Evolutionary conservation across 2,329 filamentous ascomycete genomes (phyloP), one percentile per base, ranked within the genome.

Genomic region (Bipolaris zeicola): DNA sequence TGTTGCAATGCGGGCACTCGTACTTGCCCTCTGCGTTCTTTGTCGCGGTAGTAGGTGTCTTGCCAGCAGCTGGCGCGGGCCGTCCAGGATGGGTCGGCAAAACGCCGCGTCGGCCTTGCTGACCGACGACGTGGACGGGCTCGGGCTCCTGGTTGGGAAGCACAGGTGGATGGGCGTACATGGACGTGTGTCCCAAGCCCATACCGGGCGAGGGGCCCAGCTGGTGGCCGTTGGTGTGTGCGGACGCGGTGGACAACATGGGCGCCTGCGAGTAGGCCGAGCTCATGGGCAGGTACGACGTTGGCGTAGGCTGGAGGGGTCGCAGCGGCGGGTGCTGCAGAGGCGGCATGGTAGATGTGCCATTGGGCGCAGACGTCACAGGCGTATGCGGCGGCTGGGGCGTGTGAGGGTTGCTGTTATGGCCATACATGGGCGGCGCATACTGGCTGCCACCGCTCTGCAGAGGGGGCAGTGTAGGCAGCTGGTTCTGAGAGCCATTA

Each of bases 11-110:
- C 70, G 92, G 92, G 80, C 95, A 99, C 58, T 95, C 94, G 74
- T 96, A 99, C 81, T 98, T 98, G 73, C 95, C 95, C 76, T 98
- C 94, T 7, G 92, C 92, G 77, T 98, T 94, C 82, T 98, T 97
- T 67, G 91, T 89, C 14, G 93, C 92, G 62, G 96, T 95, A 61
- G 91, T 87, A 58, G 90, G 89, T 70, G 85, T 91, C 83, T 96
- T 96, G 41, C 91, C 89, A 18, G 86, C 84, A 31, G 90, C 87
- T 24, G 92, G 91, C 51, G 91, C 87, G 53, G 92, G 90, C 57
- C 92, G 85, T 41, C 93, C 93, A 28, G 92, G 92, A 60, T 93
- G 92, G 68, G 92, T 96, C 14, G 94, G 94, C 60, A 98, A 80
- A 37, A 97, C 96, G 46, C 94, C 94, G 65, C 94, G 87, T 62